Evolutionary conservation across 2,329 filamentous ascomycete genomes (phyloP).

Genomic region (Fusarium sp.): DNA sequence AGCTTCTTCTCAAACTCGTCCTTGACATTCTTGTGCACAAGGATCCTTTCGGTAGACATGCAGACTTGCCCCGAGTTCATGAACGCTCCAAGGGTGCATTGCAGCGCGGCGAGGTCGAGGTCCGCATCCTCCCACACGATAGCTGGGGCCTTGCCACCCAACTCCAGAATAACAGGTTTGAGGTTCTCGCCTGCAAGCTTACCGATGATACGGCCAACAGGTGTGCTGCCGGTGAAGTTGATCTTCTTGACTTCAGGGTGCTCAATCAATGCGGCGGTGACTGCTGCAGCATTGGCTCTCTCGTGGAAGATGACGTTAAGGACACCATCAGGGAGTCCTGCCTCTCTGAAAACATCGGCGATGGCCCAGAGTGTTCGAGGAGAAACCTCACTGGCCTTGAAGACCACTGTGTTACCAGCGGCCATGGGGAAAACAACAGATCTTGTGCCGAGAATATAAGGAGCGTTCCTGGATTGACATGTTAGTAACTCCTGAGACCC

Average conservation of each 20-base stretch:
- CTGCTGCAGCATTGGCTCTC: slow-evolving; percentile 71
- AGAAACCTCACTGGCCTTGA: slow-evolving; percentile 77
- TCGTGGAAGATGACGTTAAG: slow-evolving; percentile 77
- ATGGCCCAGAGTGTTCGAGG: slow-evolving; percentile 73
- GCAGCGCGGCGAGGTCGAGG: slow-evolving; percentile 73
- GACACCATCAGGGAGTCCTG: slow-evolving; percentile 79
- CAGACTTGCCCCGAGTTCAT: slow-evolving; percentile 83
- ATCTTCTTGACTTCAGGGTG: slow-evolving; percentile 78
- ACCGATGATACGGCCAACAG: slow-evolving; percentile 78
- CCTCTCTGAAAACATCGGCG: slow-evolving; percentile 73
- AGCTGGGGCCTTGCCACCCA: slow-evolving; percentile 84
- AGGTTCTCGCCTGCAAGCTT: slow-evolving; percentile 75
- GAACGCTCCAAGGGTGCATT: slow-evolving; percentile 77
- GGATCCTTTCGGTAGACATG: slow-evolving; percentile 83
- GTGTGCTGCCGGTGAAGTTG: slow-evolving; percentile 85
- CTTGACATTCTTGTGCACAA: slow-evolving; percentile 62
- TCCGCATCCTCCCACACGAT: slow-evolving; percentile 86
- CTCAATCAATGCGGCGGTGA: slow-evolving; percentile 75
- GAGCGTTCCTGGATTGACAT: slow-evolving; percentile 62
- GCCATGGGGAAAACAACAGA: slow-evolving; percentile 74
- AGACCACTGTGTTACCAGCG: slow-evolving; percentile 78
- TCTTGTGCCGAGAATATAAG: slow-evolving; percentile 64
- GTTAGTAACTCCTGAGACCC: neutral
- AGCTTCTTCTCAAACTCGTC: slow-evolving; percentile 60
- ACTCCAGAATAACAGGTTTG: slow-evolving; percentile 83